A percentile compares a stretch with the other conserved stretches of the same genome.
Conservation (phyloP, 192 early-diverging fungal genomes). For the Coemansia sp. region DNA sequence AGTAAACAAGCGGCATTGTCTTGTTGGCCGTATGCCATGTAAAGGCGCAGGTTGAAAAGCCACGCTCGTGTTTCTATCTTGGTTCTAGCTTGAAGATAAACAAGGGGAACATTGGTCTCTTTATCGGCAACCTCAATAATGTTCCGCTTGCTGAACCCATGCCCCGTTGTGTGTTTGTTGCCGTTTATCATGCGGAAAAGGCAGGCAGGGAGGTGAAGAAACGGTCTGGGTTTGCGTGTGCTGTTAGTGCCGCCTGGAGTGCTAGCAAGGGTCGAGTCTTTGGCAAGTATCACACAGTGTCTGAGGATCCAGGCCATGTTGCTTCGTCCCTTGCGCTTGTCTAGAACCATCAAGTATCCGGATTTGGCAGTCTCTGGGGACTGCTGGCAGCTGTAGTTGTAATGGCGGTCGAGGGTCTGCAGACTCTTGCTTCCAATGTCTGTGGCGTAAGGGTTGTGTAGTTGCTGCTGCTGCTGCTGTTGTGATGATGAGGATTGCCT, state of each 20-base stretch:
- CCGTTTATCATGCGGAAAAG: constrained; percentile 16
- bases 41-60: constrained; percentile 28
- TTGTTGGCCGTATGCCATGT: background rate
- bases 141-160: constrained; percentile 5
- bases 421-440: constrained; percentile 3
- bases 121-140: constrained; percentile 24
- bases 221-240: background rate
- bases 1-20: background rate
- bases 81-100: constrained; percentile 25
- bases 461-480: background rate
- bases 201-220: constrained; percentile 2
- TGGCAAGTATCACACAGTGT: constrained; percentile 21
- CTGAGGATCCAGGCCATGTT: constrained; percentile 14
- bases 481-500: background rate
- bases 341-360: constrained; percentile 34
- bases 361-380: constrained; percentile 13
- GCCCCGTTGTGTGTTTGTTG: constrained; percentile 5
- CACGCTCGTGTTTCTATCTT: constrained; percentile 32
- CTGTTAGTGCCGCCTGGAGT: background rate
- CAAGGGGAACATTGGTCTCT: constrained; percentile 5
- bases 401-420: background rate
- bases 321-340: constrained; percentile 20
- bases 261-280: constrained; percentile 11
- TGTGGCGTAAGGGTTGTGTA: constrained; percentile 6
- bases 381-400: background rate